Conservation (phyloP, 2,329 filamentous ascomycete genomes). For the Fonsecaea multimorphosa region DNA sequence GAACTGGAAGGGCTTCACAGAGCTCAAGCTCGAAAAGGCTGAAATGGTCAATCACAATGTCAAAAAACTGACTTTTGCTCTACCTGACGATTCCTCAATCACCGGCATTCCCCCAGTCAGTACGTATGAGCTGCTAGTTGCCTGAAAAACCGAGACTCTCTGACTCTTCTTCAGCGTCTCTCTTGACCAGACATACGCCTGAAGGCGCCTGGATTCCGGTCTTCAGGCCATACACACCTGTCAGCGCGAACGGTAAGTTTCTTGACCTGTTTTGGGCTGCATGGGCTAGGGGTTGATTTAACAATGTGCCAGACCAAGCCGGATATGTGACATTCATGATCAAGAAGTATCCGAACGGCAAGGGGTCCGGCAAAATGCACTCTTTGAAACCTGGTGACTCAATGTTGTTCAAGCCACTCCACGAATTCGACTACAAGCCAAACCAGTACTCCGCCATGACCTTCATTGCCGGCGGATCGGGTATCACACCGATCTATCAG, state of each 20-base stretch:
- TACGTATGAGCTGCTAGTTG: conserved; percentile 14
- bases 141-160: neutral
- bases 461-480: conserved; percentile 72
- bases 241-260: conserved; percentile 59
- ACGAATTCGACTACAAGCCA: conserved; percentile 61
- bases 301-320: conserved; percentile 53
- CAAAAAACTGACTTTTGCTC: conserved; percentile 62
- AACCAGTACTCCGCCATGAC: conserved; percentile 58
- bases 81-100: conserved; percentile 55
- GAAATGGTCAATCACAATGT: conserved; percentile 65
- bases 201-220: conserved; percentile 64
- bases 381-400: conserved; percentile 66
- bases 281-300: conserved; percentile 21
- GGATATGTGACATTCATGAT: conserved; percentile 69
- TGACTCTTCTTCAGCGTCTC: conserved; percentile 51
- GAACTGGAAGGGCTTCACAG: conserved; percentile 49
- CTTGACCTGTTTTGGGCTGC: neutral
- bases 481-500: conserved; percentile 74
- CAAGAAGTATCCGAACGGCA: conserved; percentile 71
- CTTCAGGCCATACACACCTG: conserved; percentile 70
- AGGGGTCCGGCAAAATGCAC: conserved; percentile 70
- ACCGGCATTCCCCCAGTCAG: conserved; percentile 53
- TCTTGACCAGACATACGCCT: conserved; percentile 67
- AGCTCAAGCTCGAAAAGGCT: conserved; percentile 58
- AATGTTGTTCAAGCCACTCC: conserved; percentile 64